Conservation (phyloP, 805 yeast species). For the Candida ipomoeae region DNA sequence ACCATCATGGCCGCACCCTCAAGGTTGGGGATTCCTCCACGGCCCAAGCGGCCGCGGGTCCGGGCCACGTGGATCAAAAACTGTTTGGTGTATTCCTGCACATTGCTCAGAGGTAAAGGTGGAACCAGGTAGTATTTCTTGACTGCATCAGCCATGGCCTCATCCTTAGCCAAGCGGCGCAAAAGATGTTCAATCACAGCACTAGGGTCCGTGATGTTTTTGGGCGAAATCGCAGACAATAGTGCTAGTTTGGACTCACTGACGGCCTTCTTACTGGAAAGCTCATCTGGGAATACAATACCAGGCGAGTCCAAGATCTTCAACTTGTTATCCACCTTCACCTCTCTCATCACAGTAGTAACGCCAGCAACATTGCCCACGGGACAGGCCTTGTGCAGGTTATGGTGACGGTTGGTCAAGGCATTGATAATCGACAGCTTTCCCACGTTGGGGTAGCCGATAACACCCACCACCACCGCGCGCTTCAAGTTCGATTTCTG, state of each 20-base stretch:
- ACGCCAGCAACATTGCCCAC: slow-evolving; percentile 98
- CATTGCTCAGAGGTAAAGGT: slow-evolving; percentile 64
- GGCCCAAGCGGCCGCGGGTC: slow-evolving; percentile 84
- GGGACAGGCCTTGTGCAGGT: slow-evolving; percentile 72
- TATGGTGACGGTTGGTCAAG: slow-evolving; percentile 72
- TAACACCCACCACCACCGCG: slow-evolving; percentile 88
- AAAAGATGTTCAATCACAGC: slow-evolving; percentile 76
- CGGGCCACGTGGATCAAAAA: slow-evolving; percentile 91
- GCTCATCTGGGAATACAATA: slow-evolving; percentile 83
- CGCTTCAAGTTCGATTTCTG: slow-evolving; percentile 80
- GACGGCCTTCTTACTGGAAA: slow-evolving; percentile 36
- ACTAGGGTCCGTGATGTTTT: slow-evolving; percentile 76
- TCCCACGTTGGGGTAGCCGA: slow-evolving; percentile 97
- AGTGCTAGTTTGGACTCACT: slow-evolving; percentile 79
- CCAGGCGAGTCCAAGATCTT: slow-evolving; percentile 95
- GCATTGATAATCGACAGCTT: slow-evolving; percentile 93
- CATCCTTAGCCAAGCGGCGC: slow-evolving; percentile 68
- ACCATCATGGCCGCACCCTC: slow-evolving; percentile 79
- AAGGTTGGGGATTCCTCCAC: slow-evolving; percentile 89
- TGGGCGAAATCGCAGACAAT: slow-evolving; percentile 85
- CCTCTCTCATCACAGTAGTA: slow-evolving; percentile 86
- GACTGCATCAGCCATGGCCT: slow-evolving; percentile 74
- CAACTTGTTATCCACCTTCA: slow-evolving; percentile 85
- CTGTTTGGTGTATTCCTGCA: slow-evolving; percentile 77
- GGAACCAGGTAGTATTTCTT: slow-evolving; percentile 75